Conservation (phyloP, 2,329 filamentous ascomycete genomes). For the Didymosphaeria variabile region DNA sequence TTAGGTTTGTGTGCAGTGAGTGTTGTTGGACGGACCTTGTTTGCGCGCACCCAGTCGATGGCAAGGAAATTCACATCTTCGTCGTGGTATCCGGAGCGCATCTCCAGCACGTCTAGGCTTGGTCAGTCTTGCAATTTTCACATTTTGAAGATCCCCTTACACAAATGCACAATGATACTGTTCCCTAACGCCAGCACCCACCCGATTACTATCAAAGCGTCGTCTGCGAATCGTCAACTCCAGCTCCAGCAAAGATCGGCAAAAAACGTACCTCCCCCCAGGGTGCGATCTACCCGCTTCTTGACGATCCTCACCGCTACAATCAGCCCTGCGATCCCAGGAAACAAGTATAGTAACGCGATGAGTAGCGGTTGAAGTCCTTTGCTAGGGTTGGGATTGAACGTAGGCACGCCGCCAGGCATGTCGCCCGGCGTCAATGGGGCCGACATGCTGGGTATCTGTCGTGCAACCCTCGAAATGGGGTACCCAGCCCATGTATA, state of each 20-base stretch:
- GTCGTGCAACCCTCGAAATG: not conserved
- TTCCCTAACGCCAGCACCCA: constrained; percentile 22
- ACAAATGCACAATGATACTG: constrained; percentile 27
- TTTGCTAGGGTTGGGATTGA: constrained; percentile 14
- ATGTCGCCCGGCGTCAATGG: not conserved
- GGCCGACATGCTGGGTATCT: not conserved
- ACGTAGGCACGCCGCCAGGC: not conserved
- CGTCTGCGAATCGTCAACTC: constrained; percentile 17
- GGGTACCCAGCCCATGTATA: not conserved
- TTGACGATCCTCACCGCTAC: constrained; percentile 26
- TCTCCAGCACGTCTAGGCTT: constrained; percentile 19
- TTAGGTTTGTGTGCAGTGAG: not conserved
- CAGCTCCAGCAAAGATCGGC: constrained; percentile 5
- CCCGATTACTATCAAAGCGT: constrained; percentile 21
- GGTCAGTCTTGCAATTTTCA: constrained; percentile 7
- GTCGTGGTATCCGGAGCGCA: constrained; percentile 26
- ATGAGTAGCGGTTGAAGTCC: constrained; percentile 28
- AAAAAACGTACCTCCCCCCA: constrained; percentile 24
- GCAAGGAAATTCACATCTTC: constrained; percentile 22
- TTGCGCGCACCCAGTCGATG: constrained; percentile 9
- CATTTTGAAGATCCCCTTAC: constrained; percentile 15
- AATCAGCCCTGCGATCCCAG: constrained; percentile 22
- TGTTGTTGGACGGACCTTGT: not conserved
- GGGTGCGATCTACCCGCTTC: constrained; percentile 23
- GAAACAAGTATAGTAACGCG: constrained; percentile 24